Evolutionary conservation across 176 grass and related monocot species (phyloP).

Genomic region (Ananas comosus): DNA sequence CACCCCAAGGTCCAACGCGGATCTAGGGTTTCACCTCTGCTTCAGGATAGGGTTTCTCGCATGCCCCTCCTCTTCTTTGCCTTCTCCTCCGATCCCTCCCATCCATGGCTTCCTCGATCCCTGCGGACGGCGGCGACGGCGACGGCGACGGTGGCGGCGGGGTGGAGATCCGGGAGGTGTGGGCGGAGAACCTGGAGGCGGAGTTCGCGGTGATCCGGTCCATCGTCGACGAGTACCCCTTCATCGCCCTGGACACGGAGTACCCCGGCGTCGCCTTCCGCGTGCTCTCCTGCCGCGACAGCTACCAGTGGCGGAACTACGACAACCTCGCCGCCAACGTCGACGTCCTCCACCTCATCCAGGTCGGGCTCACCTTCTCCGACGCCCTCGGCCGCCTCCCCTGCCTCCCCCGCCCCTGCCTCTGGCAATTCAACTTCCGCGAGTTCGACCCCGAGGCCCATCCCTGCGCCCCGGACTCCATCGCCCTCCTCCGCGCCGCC

Average conservation of each 20-base stretch:
- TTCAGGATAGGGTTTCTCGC: background rate
- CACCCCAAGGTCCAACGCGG: background rate
- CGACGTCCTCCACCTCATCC: slow-evolving; percentile 48
- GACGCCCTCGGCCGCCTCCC: slow-evolving; percentile 28
- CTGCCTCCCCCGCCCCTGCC: slow-evolving; percentile 12
- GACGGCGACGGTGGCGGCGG: slow-evolving; percentile 7
- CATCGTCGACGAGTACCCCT: slow-evolving; percentile 45
- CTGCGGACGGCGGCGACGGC: slow-evolving; percentile 20
- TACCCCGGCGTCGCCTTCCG: slow-evolving; percentile 51
- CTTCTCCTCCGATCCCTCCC: background rate
- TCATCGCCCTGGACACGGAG: slow-evolving; percentile 65
- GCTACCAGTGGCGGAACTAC: slow-evolving; percentile 38
- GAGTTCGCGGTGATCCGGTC: slow-evolving; percentile 57
- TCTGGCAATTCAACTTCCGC: slow-evolving; percentile 65
- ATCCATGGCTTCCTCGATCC: background rate
- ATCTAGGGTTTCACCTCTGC: slow-evolving; percentile 1
- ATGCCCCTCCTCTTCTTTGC: background rate
- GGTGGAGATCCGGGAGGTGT: slow-evolving; percentile 64
- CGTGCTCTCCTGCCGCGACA: slow-evolving; percentile 28
- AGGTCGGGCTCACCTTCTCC: slow-evolving; percentile 55
- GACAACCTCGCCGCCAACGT: slow-evolving; percentile 46
- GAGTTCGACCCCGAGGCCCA: slow-evolving; percentile 43
- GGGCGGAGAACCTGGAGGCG: slow-evolving; percentile 53
- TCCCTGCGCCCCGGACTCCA: slow-evolving; percentile 39
- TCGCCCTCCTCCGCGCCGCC: slow-evolving; percentile 39